A percentile compares a stretch with the other conserved stretches of the same genome.
These are phyloP conservation scores for Ostreobium quekettii DNA, from an alignment of 139 green algal genomes.

Conservation along the genomic window DNA sequence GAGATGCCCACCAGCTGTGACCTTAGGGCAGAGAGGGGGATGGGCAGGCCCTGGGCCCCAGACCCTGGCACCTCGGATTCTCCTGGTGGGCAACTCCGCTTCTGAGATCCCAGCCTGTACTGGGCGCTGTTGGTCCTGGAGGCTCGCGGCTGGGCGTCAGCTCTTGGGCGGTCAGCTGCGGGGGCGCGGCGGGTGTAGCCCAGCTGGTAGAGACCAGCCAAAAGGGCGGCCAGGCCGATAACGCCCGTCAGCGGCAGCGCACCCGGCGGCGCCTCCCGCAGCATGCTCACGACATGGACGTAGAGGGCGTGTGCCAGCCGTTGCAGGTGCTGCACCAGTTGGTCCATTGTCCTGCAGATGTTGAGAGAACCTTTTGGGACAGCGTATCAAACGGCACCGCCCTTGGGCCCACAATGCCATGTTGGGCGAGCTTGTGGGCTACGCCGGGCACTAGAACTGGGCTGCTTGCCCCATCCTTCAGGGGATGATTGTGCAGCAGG, in stretches of 20 bases:
- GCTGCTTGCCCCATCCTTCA: too few species aligned
- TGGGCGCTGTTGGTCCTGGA: conserved; percentile 4
- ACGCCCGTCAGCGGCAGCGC: conserved; percentile 46
- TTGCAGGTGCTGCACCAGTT: not conserved
- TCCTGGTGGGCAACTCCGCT: not conserved
- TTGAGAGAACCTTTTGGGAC: not conserved
- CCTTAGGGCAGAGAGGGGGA: conserved; percentile 24
- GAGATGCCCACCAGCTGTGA: conserved; percentile 41
- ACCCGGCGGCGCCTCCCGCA: conserved; percentile 25
- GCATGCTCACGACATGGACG: conserved; percentile 8
- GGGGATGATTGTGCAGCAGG: too few species aligned
- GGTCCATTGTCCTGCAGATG: conserved; percentile 1
- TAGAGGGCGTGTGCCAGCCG: conserved; percentile 19
- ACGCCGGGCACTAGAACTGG: too few species aligned
- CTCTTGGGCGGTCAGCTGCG: not conserved
- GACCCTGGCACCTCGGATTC: not conserved
- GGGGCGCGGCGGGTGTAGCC: not conserved
- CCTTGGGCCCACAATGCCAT: too few species aligned
- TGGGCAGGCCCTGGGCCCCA: not conserved
- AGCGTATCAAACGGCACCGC: not conserved
- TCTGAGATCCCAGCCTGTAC: not conserved
- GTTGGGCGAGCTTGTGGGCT: too few species aligned
- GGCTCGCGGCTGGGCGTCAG: not conserved
- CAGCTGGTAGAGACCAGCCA: conserved; percentile 41
- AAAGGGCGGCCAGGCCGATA: conserved; percentile 40